Evolutionary conservation across 2,329 filamentous ascomycete species (phyloP).

Genomic region (Sphaceloma murrayae): DNA sequence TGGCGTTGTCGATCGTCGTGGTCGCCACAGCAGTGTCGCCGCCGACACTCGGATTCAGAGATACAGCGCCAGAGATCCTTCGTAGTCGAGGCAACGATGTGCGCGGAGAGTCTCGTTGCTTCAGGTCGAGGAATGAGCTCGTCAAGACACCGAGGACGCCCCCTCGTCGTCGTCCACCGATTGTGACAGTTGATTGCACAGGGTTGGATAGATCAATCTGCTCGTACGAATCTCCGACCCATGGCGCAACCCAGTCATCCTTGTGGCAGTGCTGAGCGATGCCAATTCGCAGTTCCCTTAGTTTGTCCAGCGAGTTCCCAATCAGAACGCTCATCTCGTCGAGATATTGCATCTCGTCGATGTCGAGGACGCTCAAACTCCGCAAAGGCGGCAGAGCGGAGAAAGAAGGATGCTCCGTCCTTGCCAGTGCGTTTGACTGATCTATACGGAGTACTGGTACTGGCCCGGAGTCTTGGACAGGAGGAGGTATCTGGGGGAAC

Average conservation of each 20-base stretch:
- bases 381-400: constrained; percentile 66
- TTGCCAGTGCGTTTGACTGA: constrained; percentile 33
- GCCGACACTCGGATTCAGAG: neutral
- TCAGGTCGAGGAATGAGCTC: constrained; percentile 42
- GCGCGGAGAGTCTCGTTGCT: constrained; percentile 9
- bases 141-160: constrained; percentile 61
- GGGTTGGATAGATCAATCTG: constrained; percentile 56
- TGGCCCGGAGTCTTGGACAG: constrained; percentile 17
- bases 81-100: constrained; percentile 2
- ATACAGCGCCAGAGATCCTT: constrained; percentile 3
- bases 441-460: constrained; percentile 12
- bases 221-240: constrained; percentile 53
- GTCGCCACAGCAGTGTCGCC: neutral
- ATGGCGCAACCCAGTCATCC: constrained; percentile 50
- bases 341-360: constrained; percentile 72
- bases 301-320: constrained; percentile 54
- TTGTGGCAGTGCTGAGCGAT: constrained; percentile 49
- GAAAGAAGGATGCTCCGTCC: constrained; percentile 70
- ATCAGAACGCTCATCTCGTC: constrained; percentile 75
- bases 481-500: constrained; percentile 18
- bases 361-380: constrained; percentile 67
- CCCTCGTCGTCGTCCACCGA: constrained; percentile 55
- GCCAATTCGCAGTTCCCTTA: constrained; percentile 65
- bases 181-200: constrained; percentile 35
- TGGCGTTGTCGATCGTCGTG: neutral